phyloP scores from a whole-genome alignment of 345 rosid species.

The Populus ilicifolia region DNA sequence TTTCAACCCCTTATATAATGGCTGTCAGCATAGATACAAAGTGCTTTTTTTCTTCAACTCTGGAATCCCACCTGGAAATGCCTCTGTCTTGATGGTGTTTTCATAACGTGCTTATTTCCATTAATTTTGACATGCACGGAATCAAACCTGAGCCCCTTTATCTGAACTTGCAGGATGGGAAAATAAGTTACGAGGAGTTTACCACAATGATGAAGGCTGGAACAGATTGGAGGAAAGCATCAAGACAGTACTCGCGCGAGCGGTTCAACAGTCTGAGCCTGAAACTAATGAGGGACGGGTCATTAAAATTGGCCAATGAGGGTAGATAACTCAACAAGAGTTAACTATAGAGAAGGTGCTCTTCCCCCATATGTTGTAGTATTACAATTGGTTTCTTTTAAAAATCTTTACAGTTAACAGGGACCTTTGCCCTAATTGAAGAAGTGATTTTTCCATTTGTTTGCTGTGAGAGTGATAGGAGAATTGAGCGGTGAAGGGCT shows the following conservation, averaged over 20 bases:
- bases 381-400: background rate
- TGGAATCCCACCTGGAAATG: background rate
- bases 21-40: background rate
- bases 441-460: slow-evolving; percentile 11
- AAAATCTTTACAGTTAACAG: slow-evolving; percentile 7
- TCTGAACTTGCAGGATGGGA: slow-evolving; percentile 26
- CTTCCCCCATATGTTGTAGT: background rate
- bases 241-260: slow-evolving; percentile 33
- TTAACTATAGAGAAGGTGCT: background rate
- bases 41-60: background rate
- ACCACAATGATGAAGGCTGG: slow-evolving; percentile 36
- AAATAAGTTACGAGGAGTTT: slow-evolving; percentile 31
- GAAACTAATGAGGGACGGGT: slow-evolving; percentile 29
- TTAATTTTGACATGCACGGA: background rate
- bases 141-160: background rate
- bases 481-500: slow-evolving; percentile 7
- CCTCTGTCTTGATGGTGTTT: background rate
- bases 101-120: background rate
- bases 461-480: slow-evolving; percentile 9
- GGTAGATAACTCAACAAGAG: slow-evolving; percentile 22
- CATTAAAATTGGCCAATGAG: slow-evolving; percentile 26
- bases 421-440: slow-evolving; percentile 8
- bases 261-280: slow-evolving; percentile 28
- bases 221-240: slow-evolving; percentile 37
- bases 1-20: background rate